Evolutionary conservation across 805 yeast genomes (phyloP).

Genomic region (Metschnikowia similis): DNA sequence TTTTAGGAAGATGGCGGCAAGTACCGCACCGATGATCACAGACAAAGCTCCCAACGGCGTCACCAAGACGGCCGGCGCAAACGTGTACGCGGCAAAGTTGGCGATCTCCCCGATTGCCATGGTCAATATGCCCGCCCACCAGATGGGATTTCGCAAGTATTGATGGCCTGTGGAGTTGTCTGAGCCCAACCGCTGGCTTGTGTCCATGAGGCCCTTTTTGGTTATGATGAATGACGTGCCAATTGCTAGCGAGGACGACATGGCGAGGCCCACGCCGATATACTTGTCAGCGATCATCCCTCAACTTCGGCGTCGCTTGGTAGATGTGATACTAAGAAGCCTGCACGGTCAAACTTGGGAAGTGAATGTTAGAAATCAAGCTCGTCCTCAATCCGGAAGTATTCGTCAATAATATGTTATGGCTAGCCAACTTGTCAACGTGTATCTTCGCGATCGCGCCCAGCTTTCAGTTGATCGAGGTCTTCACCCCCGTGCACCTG

Average conservation of each 20-base stretch:
- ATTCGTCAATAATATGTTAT: too few species aligned
- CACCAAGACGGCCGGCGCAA: conserved; percentile 90
- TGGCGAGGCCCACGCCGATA: conserved; percentile 83
- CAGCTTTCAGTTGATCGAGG: background rate
- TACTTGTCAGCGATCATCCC: conserved; percentile 71
- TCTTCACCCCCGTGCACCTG: conserved; percentile 1
- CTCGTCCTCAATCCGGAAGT: background rate
- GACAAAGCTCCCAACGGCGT: conserved; percentile 90
- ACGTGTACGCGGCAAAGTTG: conserved; percentile 90
- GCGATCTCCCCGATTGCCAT: conserved; percentile 92
- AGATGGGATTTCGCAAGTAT: conserved; percentile 77
- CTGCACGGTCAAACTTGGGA: background rate
- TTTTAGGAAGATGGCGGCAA: conserved; percentile 78
- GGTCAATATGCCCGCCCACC: conserved; percentile 92
- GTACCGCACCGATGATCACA: conserved; percentile 86
- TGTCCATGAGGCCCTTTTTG: conserved; percentile 75
- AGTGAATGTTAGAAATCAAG: background rate
- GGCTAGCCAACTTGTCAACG: background rate
- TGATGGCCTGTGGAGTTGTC: conserved; percentile 63
- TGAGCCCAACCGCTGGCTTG: conserved; percentile 48
- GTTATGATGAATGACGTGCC: conserved; percentile 89
- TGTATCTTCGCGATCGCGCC: background rate
- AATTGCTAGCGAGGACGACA: conserved; percentile 81
- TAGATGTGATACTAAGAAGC: background rate
- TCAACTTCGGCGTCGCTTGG: background rate